Percentiles rank a stretch among this genome's conserved stretches.
These are phyloP conservation scores for Hypoxylon perforatum DNA, from an alignment of 495 filamentous ascomycete species.

Conservation along the genomic window DNA sequence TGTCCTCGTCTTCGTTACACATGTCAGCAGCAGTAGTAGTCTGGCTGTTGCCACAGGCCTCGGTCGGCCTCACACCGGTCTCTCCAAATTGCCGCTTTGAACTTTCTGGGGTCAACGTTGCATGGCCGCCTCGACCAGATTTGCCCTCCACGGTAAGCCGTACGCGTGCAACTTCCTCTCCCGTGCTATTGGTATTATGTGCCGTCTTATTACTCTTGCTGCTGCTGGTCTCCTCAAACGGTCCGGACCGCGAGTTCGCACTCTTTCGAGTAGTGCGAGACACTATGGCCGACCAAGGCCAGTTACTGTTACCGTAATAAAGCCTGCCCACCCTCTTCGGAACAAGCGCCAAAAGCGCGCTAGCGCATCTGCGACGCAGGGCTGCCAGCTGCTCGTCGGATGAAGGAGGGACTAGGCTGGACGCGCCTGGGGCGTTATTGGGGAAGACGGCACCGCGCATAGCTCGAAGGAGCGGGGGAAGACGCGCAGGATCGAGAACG, in stretches of 20 bases:
- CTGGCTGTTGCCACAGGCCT: conserved; percentile 39
- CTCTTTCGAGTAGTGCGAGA: conserved; percentile 36
- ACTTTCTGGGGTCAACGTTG: conserved; percentile 49
- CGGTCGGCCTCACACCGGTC: conserved; percentile 43
- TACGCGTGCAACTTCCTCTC: conserved; percentile 46
- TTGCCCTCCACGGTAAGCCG: conserved; percentile 51
- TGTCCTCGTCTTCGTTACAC: conserved; percentile 45
- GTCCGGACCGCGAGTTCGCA: conserved; percentile 44
- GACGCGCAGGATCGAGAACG: conserved; percentile 72
- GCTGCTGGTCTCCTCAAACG: conserved; percentile 41
- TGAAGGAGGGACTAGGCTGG: conserved; percentile 58
- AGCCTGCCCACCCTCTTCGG: conserved; percentile 60
- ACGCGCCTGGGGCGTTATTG: conserved; percentile 69
- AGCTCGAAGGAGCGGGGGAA: conserved; percentile 78
- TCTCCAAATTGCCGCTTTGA: conserved; percentile 55
- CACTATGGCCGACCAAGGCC: conserved; percentile 38
- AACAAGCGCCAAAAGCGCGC: conserved; percentile 61
- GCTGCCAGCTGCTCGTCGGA: conserved; percentile 58
- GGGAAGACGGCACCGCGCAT: conserved; percentile 82
- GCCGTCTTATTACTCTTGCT: conserved; percentile 41
- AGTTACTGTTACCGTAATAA: conserved; percentile 60
- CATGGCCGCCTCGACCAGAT: conserved; percentile 48
- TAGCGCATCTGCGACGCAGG: conserved; percentile 64
- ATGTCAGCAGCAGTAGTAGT: too few species aligned
- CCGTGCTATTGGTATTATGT: conserved; percentile 39